Conservation (phyloP, 768 basidiomycete species). For the Obba rivulosa region DNA sequence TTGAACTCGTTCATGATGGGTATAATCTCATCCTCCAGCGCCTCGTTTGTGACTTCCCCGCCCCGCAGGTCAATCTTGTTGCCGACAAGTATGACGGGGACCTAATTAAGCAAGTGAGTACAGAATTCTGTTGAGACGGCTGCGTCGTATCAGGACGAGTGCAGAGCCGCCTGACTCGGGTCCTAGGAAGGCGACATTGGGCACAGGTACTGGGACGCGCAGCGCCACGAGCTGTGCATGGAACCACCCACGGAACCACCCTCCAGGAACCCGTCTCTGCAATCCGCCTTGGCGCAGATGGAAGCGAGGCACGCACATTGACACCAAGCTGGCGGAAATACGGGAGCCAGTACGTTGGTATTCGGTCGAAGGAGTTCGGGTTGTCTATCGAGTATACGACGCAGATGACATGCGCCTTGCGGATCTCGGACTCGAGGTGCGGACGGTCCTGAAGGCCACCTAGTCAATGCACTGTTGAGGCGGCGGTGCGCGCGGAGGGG, state of each 20-base stretch:
- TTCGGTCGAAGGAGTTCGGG: constrained; percentile 92
- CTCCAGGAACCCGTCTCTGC: too few species aligned
- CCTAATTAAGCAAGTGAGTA: constrained; percentile 35
- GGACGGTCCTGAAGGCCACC: constrained; percentile 81
- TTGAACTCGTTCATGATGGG: constrained; percentile 99
- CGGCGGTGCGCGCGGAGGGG: not conserved
- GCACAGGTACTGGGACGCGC: too few species aligned
- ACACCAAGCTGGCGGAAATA: constrained; percentile 92
- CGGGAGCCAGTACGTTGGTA: constrained; percentile 97
- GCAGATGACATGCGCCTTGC: constrained; percentile 97
- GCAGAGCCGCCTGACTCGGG: too few species aligned
- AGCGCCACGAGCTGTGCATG: too few species aligned
- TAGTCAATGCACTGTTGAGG: constrained; percentile 23
- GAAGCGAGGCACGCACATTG: constrained; percentile 52
- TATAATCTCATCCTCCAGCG: constrained; percentile 88
- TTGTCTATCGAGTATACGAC: constrained; percentile 97
- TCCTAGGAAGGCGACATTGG: too few species aligned
- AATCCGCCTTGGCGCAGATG: not conserved
- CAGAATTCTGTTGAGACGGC: not conserved
- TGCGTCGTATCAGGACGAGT: not conserved
- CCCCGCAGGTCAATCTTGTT: constrained; percentile 98
- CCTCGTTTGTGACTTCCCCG: constrained; percentile 90
- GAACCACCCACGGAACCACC: too few species aligned
- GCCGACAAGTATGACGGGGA: constrained; percentile 94
- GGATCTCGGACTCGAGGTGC: constrained; percentile 91